Percentiles rank a stretch among this genome's conserved stretches.
Conservation (phyloP, 139 green algal genomes). For the Coelastrella sp. region DNA sequence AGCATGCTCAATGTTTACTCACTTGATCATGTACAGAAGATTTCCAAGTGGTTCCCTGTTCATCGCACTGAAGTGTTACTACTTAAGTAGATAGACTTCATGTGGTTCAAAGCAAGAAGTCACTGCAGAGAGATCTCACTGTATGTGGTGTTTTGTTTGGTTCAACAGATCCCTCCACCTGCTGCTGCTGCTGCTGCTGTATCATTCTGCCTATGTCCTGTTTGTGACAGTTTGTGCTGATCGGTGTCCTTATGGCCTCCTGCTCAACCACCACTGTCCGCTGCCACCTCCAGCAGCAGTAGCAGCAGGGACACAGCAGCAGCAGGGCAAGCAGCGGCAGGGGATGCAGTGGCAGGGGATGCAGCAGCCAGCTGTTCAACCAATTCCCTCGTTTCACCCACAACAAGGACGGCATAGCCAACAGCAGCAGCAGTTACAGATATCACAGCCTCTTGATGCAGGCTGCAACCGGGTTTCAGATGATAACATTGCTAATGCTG, state of each 20-base stretch:
- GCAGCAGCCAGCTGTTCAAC: neutral
- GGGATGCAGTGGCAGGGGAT: neutral
- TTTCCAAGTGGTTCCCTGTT: too few relatives aligned
- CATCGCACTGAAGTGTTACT: too few relatives aligned
- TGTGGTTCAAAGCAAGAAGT: too few relatives aligned
- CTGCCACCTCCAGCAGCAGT: conserved; percentile 57
- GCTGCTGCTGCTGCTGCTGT: conserved; percentile 24
- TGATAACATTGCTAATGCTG: too few relatives aligned
- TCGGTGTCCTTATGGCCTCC: conserved; percentile 66
- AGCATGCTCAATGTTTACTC: too few relatives aligned
- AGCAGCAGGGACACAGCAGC: neutral
- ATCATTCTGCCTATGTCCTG: neutral
- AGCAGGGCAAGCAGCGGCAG: conserved; percentile 26
- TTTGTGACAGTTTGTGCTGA: conserved; percentile 51
- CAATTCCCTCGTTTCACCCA: neutral
- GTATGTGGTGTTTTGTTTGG: too few relatives aligned
- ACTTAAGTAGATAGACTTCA: too few relatives aligned
- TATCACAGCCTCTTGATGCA: neutral
- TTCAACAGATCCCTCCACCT: neutral
- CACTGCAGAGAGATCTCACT: too few relatives aligned
- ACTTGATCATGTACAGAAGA: too few relatives aligned
- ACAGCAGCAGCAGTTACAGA: conserved; percentile 9
- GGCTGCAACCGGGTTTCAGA: too few relatives aligned
- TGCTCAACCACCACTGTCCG: conserved; percentile 84
- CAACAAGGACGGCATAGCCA: conserved; percentile 13